Evolutionary conservation across 2,329 filamentous ascomycete species (phyloP).

Genomic region (Cadophora sp.): DNA sequence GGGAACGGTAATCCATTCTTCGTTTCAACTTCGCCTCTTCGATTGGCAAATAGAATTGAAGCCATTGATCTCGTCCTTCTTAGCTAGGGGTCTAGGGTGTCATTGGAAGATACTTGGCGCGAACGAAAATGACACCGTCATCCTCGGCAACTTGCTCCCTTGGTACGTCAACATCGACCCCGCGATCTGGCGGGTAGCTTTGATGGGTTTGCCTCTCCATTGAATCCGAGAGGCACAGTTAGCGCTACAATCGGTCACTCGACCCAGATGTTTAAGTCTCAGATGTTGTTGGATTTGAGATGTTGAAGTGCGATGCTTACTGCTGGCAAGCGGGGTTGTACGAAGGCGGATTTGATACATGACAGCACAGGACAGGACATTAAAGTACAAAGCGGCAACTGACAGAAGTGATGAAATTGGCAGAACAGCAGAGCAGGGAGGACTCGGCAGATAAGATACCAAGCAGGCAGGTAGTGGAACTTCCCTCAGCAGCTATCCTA

Average conservation of each 20-base stretch:
- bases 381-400: slow-evolving; percentile 3
- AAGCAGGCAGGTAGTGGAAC: neutral
- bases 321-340: slow-evolving; percentile 6
- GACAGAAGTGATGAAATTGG: slow-evolving; percentile 6
- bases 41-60: slow-evolving; percentile 7
- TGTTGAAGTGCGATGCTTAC: neutral
- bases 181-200: slow-evolving; percentile 6
- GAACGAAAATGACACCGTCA: slow-evolving; percentile 8
- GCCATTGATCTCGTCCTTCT: slow-evolving; percentile 3
- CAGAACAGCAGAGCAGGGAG: neutral
- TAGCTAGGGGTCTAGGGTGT: neutral
- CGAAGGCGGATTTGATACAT: slow-evolving; percentile 10
- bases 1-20: slow-evolving; percentile 5
- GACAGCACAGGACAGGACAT: neutral
- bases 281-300: neutral
- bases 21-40: slow-evolving; percentile 4
- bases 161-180: slow-evolving; percentile 4
- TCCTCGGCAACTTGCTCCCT: neutral
- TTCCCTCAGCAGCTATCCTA: neutral
- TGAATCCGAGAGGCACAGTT: slow-evolving; percentile 16
- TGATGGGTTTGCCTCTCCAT: neutral
- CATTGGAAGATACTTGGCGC: neutral
- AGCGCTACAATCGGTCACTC: slow-evolving; percentile 23
- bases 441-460: neutral
- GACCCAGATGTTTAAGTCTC: slow-evolving; percentile 10